Base-by-base conservation (phyloP, 163 green algal species). In the Coccomyxa subellipsoidea region DNA sequence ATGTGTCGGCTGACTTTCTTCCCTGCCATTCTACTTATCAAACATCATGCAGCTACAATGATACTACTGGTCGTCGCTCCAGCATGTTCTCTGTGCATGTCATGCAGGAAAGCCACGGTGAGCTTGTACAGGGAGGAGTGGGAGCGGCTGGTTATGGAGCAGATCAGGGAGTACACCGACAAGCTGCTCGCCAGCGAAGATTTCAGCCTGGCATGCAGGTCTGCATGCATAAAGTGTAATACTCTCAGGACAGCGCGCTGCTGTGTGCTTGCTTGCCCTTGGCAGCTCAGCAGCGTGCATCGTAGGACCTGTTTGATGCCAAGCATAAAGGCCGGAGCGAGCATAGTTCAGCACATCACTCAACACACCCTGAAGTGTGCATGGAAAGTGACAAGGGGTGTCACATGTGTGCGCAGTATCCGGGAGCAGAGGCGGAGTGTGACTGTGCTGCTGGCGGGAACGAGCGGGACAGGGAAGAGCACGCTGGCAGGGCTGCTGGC, bases 401-500 rank as follows among this genome's bases (percentile, higher is more conserved):
- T 23, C 18, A 9, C n/a, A 15, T 31, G 40, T 77, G 70, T 34
- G 70, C 23, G 78, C 84, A 87, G 84, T 69, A 79, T 87, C 2
- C 69, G 72, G 38, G 94, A 98, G 85, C 82, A 90, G 35, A 82
- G 86, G 9, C 78, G 87, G 2, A 91, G 89, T 31, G 88, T 98
- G 31, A 91, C 92, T 9, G 87, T 99, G 34, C 84, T 99, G 80
- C 89, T 99, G 54, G 95, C 94, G 80, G 96, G 96, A 66, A 98
- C 96, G 21, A 97, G 92, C 78, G 96, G 96, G 53, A 97, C 92
- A 6, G 96, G 96, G 84, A 99, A 99, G 88, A 98, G 93, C 37
- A 99, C 96, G n/a, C 87, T 99, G 76, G 94, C 96, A 4, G 95
- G 93, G 0, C 91, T 99, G 76, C 85, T 99, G 88, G 93, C 94